phyloP scores from a whole-genome alignment of 768 basidiomycete genomes.

The Phylloporus sp. region DNA sequence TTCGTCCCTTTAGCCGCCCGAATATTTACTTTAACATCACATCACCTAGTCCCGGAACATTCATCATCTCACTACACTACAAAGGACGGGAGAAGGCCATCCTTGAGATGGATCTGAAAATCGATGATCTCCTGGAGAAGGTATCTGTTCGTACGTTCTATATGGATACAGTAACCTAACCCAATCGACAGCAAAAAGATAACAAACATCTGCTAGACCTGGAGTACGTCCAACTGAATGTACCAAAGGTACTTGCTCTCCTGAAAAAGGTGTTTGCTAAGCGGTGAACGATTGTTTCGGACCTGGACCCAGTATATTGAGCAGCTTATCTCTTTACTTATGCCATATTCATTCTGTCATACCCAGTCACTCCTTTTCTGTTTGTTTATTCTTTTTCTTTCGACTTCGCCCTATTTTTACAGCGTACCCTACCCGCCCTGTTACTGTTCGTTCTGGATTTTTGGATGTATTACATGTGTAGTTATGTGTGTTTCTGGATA shows the following conservation, averaged over 20 bases:
- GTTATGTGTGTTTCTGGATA: slow-evolving; percentile 37
- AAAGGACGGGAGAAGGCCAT: slow-evolving; percentile 99
- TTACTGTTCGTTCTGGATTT: slow-evolving; percentile 28
- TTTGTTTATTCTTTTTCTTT: slow-evolving; percentile 3
- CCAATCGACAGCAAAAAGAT: slow-evolving; percentile 83
- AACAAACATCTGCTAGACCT: slow-evolving; percentile 94
- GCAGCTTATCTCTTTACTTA: slow-evolving; percentile 27
- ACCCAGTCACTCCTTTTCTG: slow-evolving; percentile 26
- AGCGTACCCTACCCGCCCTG: slow-evolving; percentile 17
- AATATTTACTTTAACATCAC: slow-evolving; percentile 99
- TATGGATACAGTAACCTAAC: slow-evolving; percentile 15
- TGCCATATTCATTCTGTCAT: slow-evolving; percentile 34
- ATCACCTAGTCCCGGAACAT: slow-evolving; percentile 95
- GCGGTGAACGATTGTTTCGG: slow-evolving; percentile 47
- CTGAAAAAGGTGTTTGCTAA: slow-evolving; percentile 93
- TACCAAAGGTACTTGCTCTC: slow-evolving; percentile 88
- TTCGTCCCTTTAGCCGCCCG: slow-evolving; percentile 59
- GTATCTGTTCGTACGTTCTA: slow-evolving; percentile 38
- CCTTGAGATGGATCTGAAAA: slow-evolving; percentile 98
- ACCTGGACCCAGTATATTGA: slow-evolving; percentile 13
- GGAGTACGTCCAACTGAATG: slow-evolving; percentile 97
- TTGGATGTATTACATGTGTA: slow-evolving; percentile 36
- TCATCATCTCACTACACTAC: slow-evolving; percentile 98
- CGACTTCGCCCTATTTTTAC: slow-evolving; percentile 13
- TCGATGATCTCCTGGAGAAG: slow-evolving; percentile 97